Conservation (phyloP, 257 asterid genomes). For the Solanum okadae region DNA sequence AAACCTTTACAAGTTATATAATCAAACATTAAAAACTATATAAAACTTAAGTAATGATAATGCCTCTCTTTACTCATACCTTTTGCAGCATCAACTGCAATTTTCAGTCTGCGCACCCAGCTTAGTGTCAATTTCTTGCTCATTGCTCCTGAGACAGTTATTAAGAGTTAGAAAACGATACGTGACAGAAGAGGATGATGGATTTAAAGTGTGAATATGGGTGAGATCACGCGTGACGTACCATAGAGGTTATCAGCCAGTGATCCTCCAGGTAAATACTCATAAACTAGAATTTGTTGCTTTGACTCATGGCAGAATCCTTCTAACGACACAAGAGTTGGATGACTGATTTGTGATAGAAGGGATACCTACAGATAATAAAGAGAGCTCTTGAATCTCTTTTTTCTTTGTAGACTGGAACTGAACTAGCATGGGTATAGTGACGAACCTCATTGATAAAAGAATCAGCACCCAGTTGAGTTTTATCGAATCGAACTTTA, state of each 20-base stretch:
- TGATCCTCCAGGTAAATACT: slow-evolving; percentile 77
- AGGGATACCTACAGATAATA: slow-evolving; percentile 52
- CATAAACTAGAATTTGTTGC: slow-evolving; percentile 90
- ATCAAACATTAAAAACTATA: neutral
- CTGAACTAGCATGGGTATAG: neutral
- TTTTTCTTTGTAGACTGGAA: neutral
- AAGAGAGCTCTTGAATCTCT: neutral
- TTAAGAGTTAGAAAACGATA: neutral
- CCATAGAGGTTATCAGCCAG: slow-evolving; percentile 84
- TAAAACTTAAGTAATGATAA: neutral
- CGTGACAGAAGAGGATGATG: neutral
- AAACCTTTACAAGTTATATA: slow-evolving; percentile 31
- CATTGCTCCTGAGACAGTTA: slow-evolving; percentile 45
- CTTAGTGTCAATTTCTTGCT: slow-evolving; percentile 64
- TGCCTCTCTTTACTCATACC: slow-evolving; percentile 25
- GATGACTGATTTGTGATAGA: slow-evolving; percentile 70
- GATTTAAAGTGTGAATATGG: neutral
- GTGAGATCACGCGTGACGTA: slow-evolving; percentile 6
- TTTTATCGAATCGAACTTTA: slow-evolving; percentile 77
- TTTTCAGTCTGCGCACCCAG: slow-evolving; percentile 87
- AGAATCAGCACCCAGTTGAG: slow-evolving; percentile 82
- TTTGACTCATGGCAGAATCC: slow-evolving; percentile 85
- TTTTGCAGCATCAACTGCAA: slow-evolving; percentile 90
- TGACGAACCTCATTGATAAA: slow-evolving; percentile 73
- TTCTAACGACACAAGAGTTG: slow-evolving; percentile 68